Evolutionary conservation across 129 eudicot genomes (phyloP).

Genomic region (Mikania micrantha): DNA sequence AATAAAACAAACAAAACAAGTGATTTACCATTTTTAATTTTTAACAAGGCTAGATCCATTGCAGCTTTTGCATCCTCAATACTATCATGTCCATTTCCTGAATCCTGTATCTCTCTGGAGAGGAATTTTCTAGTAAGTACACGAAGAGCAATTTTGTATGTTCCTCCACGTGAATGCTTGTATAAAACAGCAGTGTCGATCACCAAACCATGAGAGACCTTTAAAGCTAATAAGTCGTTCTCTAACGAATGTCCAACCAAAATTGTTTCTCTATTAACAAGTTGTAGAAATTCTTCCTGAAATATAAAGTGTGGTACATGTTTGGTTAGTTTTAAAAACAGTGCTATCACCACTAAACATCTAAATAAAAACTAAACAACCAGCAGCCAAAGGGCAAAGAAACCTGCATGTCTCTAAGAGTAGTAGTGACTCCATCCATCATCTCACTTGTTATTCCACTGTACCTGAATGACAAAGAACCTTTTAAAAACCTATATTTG

Average conservation of each 20-base stretch:
- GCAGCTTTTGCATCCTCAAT: slow-evolving; percentile 94
- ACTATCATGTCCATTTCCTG: slow-evolving; percentile 90
- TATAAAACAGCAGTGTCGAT: slow-evolving; percentile 85
- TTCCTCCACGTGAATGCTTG: slow-evolving; percentile 84
- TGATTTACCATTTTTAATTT: slow-evolving; percentile 60
- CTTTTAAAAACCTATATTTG: not conserved
- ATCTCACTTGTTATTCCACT: slow-evolving; percentile 89
- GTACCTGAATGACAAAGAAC: slow-evolving; percentile 46
- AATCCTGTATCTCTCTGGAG: slow-evolving; percentile 74
- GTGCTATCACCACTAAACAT: not conserved
- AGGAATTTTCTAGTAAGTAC: slow-evolving; percentile 73
- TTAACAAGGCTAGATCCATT: slow-evolving; percentile 76
- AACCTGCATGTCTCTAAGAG: slow-evolving; percentile 90
- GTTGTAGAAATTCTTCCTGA: slow-evolving; percentile 68
- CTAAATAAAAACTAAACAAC: not conserved
- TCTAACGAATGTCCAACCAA: slow-evolving; percentile 97
- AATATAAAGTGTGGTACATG: slow-evolving; percentile 22
- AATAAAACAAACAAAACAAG: not conserved
- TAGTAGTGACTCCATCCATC: slow-evolving; percentile 84
- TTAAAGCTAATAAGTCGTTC: slow-evolving; percentile 81
- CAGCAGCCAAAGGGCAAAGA: not conserved
- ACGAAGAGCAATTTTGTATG: slow-evolving; percentile 85
- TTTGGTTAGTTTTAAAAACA: not conserved
- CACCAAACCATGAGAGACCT: slow-evolving; percentile 73
- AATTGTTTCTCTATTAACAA: slow-evolving; percentile 76